Evolutionary conservation across 1,284 basidiomycete species (phyloP).

Genomic region (Ceratobasidium sp.): DNA sequence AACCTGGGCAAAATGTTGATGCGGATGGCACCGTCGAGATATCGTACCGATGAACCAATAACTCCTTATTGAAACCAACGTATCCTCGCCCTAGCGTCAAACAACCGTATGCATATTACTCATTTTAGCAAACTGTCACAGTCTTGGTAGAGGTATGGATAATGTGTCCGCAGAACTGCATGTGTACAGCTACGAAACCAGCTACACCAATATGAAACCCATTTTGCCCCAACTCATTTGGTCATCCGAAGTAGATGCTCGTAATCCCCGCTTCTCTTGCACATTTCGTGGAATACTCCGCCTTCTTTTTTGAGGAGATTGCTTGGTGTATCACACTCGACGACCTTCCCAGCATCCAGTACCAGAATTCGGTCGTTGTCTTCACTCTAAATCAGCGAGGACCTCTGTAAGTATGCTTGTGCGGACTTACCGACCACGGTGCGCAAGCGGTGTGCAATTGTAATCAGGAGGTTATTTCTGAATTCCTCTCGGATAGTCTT

Average conservation of each 20-base stretch:
- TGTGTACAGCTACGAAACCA: too few species aligned
- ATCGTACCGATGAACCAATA: neutral
- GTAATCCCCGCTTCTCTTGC: constrained; percentile 53
- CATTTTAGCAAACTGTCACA: too few species aligned
- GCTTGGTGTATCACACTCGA: constrained; percentile 55
- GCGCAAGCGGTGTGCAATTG: constrained; percentile 47
- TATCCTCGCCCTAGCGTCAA: neutral
- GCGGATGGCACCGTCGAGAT: constrained; percentile 20
- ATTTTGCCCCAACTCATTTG: too few species aligned
- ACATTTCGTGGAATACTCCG: constrained; percentile 55
- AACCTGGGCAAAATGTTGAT: constrained; percentile 23
- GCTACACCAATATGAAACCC: too few species aligned
- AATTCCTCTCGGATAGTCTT: constrained; percentile 79
- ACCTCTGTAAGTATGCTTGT: neutral
- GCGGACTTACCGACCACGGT: constrained; percentile 22
- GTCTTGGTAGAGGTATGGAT: too few species aligned
- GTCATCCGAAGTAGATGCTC: constrained; percentile 39
- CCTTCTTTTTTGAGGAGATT: constrained; percentile 51
- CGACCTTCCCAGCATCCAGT: constrained; percentile 55
- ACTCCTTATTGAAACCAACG: neutral
- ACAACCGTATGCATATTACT: neutral
- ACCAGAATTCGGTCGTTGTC: constrained; percentile 59
- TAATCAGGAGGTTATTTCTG: constrained; percentile 74
- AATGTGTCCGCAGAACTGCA: too few species aligned
- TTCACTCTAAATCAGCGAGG: constrained; percentile 41